Evolutionary conservation across 345 rosid genomes (phyloP).

Genomic region (Euphorbia tirucalli): DNA sequence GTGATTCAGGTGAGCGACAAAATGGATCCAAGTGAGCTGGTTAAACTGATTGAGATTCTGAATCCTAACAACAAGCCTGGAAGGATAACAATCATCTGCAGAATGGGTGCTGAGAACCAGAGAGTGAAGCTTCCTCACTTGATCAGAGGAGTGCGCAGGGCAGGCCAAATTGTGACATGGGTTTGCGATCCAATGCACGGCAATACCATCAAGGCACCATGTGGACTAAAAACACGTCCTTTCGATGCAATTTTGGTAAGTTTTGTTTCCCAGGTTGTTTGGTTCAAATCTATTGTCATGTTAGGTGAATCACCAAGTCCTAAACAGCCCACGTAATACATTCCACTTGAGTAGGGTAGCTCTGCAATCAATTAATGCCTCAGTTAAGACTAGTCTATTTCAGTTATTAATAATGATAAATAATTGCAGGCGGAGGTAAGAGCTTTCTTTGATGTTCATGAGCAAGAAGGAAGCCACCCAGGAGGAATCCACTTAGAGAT

Average conservation of each 20-base stretch:
- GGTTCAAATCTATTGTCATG: no score
- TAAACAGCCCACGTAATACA: neutral
- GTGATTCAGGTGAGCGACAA: constrained; percentile 30
- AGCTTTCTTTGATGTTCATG: constrained; percentile 34
- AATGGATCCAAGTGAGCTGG: constrained; percentile 31
- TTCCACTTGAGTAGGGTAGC: neutral
- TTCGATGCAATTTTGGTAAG: constrained; percentile 29
- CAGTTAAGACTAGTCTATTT: no score
- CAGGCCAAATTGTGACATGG: constrained; percentile 30
- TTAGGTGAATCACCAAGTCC: neutral
- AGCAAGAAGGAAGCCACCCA: constrained; percentile 32
- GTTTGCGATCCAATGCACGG: constrained; percentile 37
- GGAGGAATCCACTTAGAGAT: constrained; percentile 34
- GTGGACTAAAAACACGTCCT: constrained; percentile 31
- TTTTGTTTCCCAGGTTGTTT: neutral
- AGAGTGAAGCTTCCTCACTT: constrained; percentile 30
- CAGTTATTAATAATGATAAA: no score
- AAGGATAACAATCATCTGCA: constrained; percentile 28
- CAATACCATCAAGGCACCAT: constrained; percentile 32
- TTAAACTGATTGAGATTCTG: constrained; percentile 27
- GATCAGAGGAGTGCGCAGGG: constrained; percentile 26
- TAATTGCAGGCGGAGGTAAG: constrained; percentile 26
- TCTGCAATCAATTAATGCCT: neutral
- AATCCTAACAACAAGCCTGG: constrained; percentile 30
- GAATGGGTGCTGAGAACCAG: constrained; percentile 37